phyloP scores from a whole-genome alignment of 225 moss, liverwort and hornwort genomes.

The Physcomitrellopsis africana region DNA sequence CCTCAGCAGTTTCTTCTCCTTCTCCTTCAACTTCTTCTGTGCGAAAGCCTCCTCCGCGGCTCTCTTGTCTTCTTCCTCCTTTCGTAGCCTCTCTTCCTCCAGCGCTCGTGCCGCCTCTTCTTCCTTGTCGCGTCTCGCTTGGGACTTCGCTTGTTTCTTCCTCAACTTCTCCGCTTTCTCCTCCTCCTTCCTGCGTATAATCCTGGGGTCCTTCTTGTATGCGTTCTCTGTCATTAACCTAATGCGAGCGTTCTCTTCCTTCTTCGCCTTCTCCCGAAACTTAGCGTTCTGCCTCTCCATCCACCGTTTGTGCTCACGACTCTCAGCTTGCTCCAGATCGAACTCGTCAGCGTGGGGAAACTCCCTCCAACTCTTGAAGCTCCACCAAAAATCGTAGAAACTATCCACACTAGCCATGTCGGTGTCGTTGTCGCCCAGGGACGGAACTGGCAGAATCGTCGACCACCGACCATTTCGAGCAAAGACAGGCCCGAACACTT shows the following conservation, averaged over 20 bases:
- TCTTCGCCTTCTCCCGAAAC: slow-evolving; percentile 91
- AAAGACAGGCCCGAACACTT: slow-evolving; percentile 88
- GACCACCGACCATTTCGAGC: slow-evolving; percentile 98
- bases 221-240: slow-evolving; percentile 87
- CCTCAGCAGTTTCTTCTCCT: slow-evolving; percentile 85
- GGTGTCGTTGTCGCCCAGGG: slow-evolving; percentile 68
- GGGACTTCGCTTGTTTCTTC: slow-evolving; percentile 79
- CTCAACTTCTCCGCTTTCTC: slow-evolving; percentile 84
- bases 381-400: slow-evolving; percentile 96
- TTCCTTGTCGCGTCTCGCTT: slow-evolving; percentile 87
- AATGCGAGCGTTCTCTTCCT: slow-evolving; percentile 87
- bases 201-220: slow-evolving; percentile 86
- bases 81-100: slow-evolving; percentile 74
- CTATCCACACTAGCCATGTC: slow-evolving; percentile 65
- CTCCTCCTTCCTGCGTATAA: slow-evolving; percentile 82
- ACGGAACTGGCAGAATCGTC: slow-evolving; percentile 75
- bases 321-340: slow-evolving; percentile 95
- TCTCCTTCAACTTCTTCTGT: slow-evolving; percentile 83
- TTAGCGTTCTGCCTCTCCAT: slow-evolving; percentile 98
- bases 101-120: slow-evolving; percentile 64
- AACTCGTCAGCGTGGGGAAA: too few relatives aligned
- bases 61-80: slow-evolving; percentile 73
- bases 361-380: slow-evolving; percentile 96
- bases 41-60: slow-evolving; percentile 73
- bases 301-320: slow-evolving; percentile 97